Base-by-base conservation (phyloP, 225 moss, liverwort and hornwort genomes). In the Neckera pumila region DNA sequence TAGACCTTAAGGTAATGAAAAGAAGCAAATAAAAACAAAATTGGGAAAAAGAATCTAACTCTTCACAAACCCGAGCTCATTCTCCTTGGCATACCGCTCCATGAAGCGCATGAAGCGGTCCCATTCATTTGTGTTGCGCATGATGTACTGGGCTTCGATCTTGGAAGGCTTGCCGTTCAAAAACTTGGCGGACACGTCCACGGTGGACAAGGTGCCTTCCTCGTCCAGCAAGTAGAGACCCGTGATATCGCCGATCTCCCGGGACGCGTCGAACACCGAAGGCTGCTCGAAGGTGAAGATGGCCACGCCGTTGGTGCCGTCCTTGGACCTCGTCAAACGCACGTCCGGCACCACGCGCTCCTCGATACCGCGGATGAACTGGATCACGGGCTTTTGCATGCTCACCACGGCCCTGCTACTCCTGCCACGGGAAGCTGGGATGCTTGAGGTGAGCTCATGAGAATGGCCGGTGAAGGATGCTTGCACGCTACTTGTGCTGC, bases 31-130 rank as follows among this genome's bases (percentile, higher is more conserved):
- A 22, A 43, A 88, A 67, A 84, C 36, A 49, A 64, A 74, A 85
- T 77, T 79, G 76, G 86, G 76, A 49, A 86, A 64, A 64, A 40
- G 65, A 65, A 86, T 78, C 78, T 86, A 86, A 65, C 86, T 86
- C 93, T 96, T 99, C 81, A 99, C 98, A 71, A 99, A 99, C 26
- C 98, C 98, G 47, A 99, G 96, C 82, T 97, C 69, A 80, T 99
- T 95, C 87, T 94, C 97, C 40, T 56, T 84, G 27, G 97, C 97
- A 60, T 96, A 99, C n/a, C 97, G 95, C 93, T 99, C 99, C 99
- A 99, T 99, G 90, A 99, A 99, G 78, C 99, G 96, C 99, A 99
- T 99, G 87, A 97, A 99, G 42, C 99, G 94, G 90, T 99, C 97
- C 99, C 99, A 99, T 79, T 99, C 99, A 69, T 82, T 94, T 61